Conservation (phyloP, 2,329 filamentous ascomycete species). For the Stachybotrys echinatus region DNA sequence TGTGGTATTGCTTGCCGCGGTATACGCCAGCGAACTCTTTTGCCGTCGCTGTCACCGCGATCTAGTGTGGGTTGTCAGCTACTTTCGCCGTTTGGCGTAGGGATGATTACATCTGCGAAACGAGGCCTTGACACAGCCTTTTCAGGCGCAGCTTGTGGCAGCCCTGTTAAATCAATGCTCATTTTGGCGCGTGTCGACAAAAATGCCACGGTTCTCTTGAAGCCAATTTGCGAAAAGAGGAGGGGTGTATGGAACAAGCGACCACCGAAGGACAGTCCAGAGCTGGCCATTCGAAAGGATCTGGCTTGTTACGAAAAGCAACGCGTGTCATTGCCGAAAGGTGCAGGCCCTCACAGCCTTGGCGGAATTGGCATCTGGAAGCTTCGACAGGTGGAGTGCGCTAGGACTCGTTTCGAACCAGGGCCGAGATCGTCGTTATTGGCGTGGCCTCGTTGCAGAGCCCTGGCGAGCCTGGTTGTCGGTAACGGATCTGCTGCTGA, state of each 20-base stretch:
- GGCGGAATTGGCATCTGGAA: background rate
- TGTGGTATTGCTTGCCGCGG: conserved; percentile 41
- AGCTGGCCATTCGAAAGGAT: too few relatives aligned
- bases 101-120: background rate
- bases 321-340: background rate
- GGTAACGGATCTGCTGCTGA: too few relatives aligned
- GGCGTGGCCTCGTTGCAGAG: too few relatives aligned
- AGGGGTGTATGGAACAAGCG: too few relatives aligned
- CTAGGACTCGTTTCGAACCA: background rate
- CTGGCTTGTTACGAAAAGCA: too few relatives aligned
- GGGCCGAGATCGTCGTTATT: background rate
- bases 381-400: background rate
- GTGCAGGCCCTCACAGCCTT: background rate
- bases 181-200: too few relatives aligned
- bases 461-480: too few relatives aligned
- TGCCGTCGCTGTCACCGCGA: conserved; percentile 31
- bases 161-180: background rate
- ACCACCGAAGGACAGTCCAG: too few relatives aligned
- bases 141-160: background rate
- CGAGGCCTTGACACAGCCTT: background rate
- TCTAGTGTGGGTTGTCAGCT: conserved; percentile 12
- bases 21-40: conserved; percentile 46
- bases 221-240: too few relatives aligned
- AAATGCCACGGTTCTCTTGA: too few relatives aligned
- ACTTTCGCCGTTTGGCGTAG: background rate